A percentile compares a stretch with the other conserved stretches of the same genome.
phyloP scores from a whole-genome alignment of 106 monocot genomes.

The Allium cepa region DNA sequence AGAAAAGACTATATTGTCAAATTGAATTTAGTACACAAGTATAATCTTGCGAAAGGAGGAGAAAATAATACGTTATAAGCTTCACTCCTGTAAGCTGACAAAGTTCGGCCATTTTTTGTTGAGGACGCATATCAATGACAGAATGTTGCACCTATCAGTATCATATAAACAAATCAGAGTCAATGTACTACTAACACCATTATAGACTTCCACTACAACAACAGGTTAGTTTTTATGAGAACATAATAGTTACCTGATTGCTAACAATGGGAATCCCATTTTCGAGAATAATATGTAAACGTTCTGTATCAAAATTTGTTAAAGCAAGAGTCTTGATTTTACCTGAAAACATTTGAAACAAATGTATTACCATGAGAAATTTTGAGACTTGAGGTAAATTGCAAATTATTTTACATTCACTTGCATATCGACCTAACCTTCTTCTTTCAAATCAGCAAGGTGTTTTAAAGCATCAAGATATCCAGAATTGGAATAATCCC shows the following conservation, averaged over 20 bases:
- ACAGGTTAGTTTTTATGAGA: too few species aligned
- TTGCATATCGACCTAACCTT: conserved; percentile 41
- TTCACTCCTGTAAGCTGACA: conserved; percentile 78
- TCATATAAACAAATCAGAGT: neutral
- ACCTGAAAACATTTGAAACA: conserved; percentile 32
- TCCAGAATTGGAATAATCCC: conserved; percentile 92
- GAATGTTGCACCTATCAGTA: conserved; percentile 88
- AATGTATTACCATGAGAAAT: neutral
- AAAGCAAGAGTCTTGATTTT: conserved; percentile 77
- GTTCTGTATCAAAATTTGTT: conserved; percentile 75
- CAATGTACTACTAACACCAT: neutral
- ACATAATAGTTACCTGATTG: conserved; percentile 64
- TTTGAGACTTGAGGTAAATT: too few species aligned
- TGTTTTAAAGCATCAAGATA: conserved; percentile 96
- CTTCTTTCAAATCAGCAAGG: conserved; percentile 74
- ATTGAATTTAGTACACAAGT: neutral
- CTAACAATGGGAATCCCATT: conserved; percentile 72
- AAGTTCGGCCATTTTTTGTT: conserved; percentile 84
- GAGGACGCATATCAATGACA: conserved; percentile 91
- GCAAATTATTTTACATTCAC: too few species aligned
- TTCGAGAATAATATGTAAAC: conserved; percentile 52
- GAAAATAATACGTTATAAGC: conserved; percentile 78
- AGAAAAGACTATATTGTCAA: too few species aligned
- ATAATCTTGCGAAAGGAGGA: conserved; percentile 8
- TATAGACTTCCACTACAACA: neutral